These are phyloP conservation scores for Chlorella sp. DNA, from an alignment of 139 green algal genomes.

Conservation along the genomic window DNA sequence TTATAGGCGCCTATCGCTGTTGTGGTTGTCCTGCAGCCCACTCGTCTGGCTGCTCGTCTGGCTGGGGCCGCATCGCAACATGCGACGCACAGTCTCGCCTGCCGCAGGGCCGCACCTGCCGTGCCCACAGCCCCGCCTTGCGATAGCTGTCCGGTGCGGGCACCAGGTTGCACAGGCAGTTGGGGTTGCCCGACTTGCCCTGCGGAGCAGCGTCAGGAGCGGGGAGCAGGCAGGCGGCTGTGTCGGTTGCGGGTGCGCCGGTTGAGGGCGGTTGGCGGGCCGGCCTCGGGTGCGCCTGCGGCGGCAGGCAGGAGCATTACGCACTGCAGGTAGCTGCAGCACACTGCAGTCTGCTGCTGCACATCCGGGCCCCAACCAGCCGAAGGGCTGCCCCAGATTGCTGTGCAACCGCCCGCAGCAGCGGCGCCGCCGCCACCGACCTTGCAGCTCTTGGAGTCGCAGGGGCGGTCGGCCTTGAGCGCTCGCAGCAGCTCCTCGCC, in stretches of 20 bases:
- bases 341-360: background rate
- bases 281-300: no score
- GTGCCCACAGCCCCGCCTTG: conserved; percentile 77
- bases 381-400: no score
- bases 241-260: background rate
- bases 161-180: conserved; percentile 75
- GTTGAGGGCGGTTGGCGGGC: conserved; percentile 1
- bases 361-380: background rate
- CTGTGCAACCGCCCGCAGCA: background rate
- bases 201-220: background rate
- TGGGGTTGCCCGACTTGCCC: conserved; percentile 65
- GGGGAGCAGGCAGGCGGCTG: background rate
- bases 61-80: no score
- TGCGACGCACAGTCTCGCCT: no score
- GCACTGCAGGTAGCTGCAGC: background rate
- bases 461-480: conserved; percentile 31
- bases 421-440: background rate
- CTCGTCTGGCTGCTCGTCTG: no score
- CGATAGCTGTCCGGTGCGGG: conserved; percentile 54
- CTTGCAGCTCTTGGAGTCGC: conserved; percentile 45
- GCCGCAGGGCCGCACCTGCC: conserved; percentile 16
- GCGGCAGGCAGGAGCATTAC: background rate
- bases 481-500: conserved; percentile 21
- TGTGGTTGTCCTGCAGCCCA: no score
- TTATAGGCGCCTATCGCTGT: no score